Base-by-base conservation (phyloP, 2,329 filamentous ascomycete genomes). In the Beauveria scarabaeidicola region DNA sequence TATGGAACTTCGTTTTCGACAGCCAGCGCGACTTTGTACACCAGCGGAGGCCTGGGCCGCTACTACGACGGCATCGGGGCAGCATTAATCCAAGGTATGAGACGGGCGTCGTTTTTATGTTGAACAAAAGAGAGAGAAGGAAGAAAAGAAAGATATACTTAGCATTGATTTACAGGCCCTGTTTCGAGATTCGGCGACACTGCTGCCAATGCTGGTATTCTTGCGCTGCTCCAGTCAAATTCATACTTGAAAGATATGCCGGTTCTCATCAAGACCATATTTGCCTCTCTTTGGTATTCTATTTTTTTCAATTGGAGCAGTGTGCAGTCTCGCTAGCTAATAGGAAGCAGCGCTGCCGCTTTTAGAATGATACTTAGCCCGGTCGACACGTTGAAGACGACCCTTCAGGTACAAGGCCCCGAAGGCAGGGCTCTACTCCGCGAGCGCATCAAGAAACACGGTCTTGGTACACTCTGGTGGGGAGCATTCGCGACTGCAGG, bases 361-460 rank as follows among this genome's bases (percentile, higher is more conserved):
- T 79, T 79, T 63, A 73, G 77, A 36, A 78, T 79, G 70, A 70
- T 78, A 5, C 68, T 79, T 5, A 79, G 77, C 0, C 77, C 77
- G 4, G 74, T 79, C 40, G 77, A 79, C 59, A 79, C 77, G 0
- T 68, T 79, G n/a, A 79, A 79, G 63, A 79, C 77, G 0, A 79
- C 77, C 0, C 74, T 79, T 1, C 77, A 79, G 63, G 75, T 77
- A 0, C 77, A 79, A 60, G 77, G 77, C 0, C 63, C 73, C 1
- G 69, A 72, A 1, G 77, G 77, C 1, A 77, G 75, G 0, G 64
- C 69, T 0, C 63, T 79, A 3, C 69, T 79, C 7, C 72, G 77
- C 11, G 74, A 73, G 47, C 74, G 77, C 1, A 69, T 79, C 64
- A 77, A 75, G 65, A 70, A 69, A 0, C 66, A 79, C 21, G 77